These are phyloP conservation scores for Lolium rigidum DNA, from an alignment of 176 grass and related monocot genomes.

Conservation along the genomic window DNA sequence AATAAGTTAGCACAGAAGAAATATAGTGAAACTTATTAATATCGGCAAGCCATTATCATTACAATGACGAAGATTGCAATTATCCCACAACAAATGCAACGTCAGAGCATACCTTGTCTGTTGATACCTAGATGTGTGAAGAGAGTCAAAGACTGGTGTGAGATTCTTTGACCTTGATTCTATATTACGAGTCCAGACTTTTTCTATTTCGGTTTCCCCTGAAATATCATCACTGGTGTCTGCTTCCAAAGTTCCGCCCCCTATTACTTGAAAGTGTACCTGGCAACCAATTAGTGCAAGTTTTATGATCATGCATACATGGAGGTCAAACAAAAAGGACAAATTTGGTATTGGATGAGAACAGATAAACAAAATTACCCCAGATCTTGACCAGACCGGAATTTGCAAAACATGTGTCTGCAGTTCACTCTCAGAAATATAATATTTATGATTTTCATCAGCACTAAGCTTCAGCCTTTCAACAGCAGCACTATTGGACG, in stretches of 20 bases:
- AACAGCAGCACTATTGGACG: conserved; percentile 36
- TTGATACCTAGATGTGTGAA: conserved; percentile 73
- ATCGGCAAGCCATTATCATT: background rate
- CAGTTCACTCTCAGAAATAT: conserved; percentile 91
- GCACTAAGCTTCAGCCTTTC: conserved; percentile 42
- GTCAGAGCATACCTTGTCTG: conserved; percentile 63
- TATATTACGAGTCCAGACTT: conserved; percentile 55
- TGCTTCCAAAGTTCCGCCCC: conserved; percentile 46
- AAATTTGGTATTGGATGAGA: conserved; percentile 6
- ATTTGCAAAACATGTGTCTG: conserved; percentile 67
- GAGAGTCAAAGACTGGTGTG: conserved; percentile 80
- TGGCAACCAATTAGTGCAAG: conserved; percentile 42
- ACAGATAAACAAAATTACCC: conserved; percentile 59
- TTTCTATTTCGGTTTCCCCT: conserved; percentile 85
- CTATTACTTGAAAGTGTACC: conserved; percentile 85
- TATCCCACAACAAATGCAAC: conserved; percentile 15
- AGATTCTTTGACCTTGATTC: conserved; percentile 83
- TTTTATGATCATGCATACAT: conserved; percentile 33
- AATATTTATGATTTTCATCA: conserved; percentile 71
- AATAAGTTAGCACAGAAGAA: conserved; percentile 14
- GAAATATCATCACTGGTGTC: conserved; percentile 24
- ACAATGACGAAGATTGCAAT: background rate
- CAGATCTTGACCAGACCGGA: conserved; percentile 83
- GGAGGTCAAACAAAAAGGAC: conserved; percentile 29
- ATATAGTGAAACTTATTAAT: conserved; percentile 25